Base-by-base conservation (phyloP, 192 early-diverging fungal species). In the Coemansia sp. region DNA sequence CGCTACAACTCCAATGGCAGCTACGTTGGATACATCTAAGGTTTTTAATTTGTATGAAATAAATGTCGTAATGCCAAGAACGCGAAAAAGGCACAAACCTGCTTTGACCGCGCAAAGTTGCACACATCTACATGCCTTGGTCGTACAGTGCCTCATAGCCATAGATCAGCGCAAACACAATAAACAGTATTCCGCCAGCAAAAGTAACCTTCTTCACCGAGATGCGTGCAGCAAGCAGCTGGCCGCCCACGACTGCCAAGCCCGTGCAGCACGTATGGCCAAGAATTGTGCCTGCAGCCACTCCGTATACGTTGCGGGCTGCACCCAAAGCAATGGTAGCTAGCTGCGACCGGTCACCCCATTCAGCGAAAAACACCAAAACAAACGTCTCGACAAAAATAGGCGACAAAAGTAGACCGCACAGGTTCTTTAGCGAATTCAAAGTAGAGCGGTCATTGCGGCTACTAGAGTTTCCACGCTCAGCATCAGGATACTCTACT, bases 281-380 rank as follows among this genome's bases (percentile, higher is more conserved):
- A 43, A 87, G 61, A 14, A 97, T 82, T 6, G 88, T 87, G 36
- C 97, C 96, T 20, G 91, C 56, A 0, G 90, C 87, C 47, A 99
- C 97, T 71, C 85, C 92, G 58, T 85, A 88, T 48, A 96, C 91
- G 79, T 94, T 87, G 60, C 87, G 83, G n/a, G 96, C 91, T 15
- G 93, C 94, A 40, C 92, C 94, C 51, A 98, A 76, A 31, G 93
- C 96, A 65, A 98, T 93, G 2, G 96, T 97, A 2, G 93, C 88
- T 55, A 97, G 90, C 76, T 99, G 95, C 53, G 91, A 94, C 20
- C 94, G 84, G 70, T 98, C 94, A 11, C 94, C 94, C 94, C 94
- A 99, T 66, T 99, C 97, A 38, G 91, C 97, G 55, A 99, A 56
- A 59, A 99, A 99, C 36, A 94, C 97, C 61, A 99, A 66, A 30